Percentiles rank a stretch among this genome's conserved stretches.
These are phyloP conservation scores for Hypholoma sublateritium DNA, from an alignment of 768 basidiomycete genomes.

Conservation along the genomic window DNA sequence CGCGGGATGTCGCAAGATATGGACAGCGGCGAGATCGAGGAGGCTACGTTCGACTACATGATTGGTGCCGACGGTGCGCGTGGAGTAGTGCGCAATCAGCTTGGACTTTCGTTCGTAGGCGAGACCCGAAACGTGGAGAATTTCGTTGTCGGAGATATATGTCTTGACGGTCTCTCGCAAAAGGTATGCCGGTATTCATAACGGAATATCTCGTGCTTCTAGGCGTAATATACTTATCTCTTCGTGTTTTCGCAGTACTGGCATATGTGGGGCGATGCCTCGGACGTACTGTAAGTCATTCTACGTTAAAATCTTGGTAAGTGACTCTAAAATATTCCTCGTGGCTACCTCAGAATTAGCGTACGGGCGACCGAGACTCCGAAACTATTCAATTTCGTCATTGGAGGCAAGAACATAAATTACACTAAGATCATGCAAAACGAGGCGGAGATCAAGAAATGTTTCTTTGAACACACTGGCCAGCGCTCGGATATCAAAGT, in stretches of 20 bases:
- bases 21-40: constrained; percentile 25
- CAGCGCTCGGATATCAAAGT: constrained; percentile 23
- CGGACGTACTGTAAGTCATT: constrained; percentile 30
- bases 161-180: constrained; percentile 37
- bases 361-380: constrained; percentile 21
- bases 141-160: constrained; percentile 42
- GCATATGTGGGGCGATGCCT: constrained; percentile 48
- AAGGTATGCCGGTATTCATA: constrained; percentile 26
- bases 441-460: constrained; percentile 20
- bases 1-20: constrained; percentile 18
- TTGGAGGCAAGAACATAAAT: constrained; percentile 20
- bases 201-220: not conserved
- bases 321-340: not conserved
- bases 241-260: constrained; percentile 31
- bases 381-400: constrained; percentile 19
- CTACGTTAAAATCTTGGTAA: not conserved
- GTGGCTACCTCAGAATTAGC: constrained; percentile 14
- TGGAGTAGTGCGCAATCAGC: constrained; percentile 39
- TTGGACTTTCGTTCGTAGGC: constrained; percentile 40
- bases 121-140: constrained; percentile 34
- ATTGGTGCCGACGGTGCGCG: constrained; percentile 46
- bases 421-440: constrained; percentile 13
- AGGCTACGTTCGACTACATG: constrained; percentile 32
- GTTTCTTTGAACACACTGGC: constrained; percentile 25
- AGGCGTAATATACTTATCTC: not conserved